Evolutionary conservation across 306 rosid species (phyloP), one percentile per base, ranked within the genome.

Genomic region (Acmispon strigosus): DNA sequence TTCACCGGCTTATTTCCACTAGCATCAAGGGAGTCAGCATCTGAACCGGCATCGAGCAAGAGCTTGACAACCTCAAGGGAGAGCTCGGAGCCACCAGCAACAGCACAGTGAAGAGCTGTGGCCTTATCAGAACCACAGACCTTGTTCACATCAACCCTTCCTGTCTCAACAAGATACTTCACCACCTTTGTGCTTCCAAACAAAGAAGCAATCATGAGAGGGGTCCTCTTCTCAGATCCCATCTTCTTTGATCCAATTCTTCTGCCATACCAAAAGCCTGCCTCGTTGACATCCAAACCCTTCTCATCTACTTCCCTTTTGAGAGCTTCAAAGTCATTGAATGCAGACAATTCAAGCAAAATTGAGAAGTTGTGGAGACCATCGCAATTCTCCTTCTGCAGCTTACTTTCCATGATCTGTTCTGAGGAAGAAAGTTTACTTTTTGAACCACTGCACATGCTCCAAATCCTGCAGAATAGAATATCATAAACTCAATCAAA

Each of bases 101-200:
- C 81, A 48, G 97, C 96, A 67, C 96, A 95, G 61, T 95, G 99
- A 37, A 95, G 97, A 72, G 99, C 99, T 36, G 96, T 89, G 80
- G 84, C 88, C 84, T 70, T 66, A 65, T 91, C 99, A 7, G 93
- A 83, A 62, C 99, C 96, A 78, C 86, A 84, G 13, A 73, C 83
- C 77, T 75, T 67, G 62, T 95, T 95, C 47, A 91, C 96, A 84
- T 91, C 91, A 76, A 52, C 91, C 83, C 50, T 82, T 50, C 84
- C 84, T 3, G 87, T 54, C 58, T 85, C 84, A 54, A 95, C 14
- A 55, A 91, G 73, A 83, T 87, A 85, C 66, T 81, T 89, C 74
- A 89, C 53, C 65, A 95, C 91, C 76, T 61, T 84, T 0, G 63
- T 65, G 85, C 91, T 95, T 37, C 99, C 99, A 56, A 76, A 95